Conservation (phyloP, 2,329 filamentous ascomycete genomes). For the Verticillium nubilum region DNA sequence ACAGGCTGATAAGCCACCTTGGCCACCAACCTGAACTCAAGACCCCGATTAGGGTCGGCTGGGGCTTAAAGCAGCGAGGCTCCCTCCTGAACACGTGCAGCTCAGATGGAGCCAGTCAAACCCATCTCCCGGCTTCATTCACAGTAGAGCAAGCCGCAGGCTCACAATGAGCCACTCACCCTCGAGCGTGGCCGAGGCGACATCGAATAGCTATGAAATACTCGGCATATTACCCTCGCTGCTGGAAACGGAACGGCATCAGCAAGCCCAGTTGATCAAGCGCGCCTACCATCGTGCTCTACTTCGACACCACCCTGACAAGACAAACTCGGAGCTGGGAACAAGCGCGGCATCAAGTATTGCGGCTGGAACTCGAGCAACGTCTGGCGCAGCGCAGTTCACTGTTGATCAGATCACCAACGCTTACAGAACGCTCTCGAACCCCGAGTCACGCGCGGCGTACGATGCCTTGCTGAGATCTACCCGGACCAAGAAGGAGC, state of each 20-base stretch:
- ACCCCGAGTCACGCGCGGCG: conserved; percentile 37
- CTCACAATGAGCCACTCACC: not conserved
- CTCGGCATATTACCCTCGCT: conserved; percentile 48
- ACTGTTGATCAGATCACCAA: conserved; percentile 60
- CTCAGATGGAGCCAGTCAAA: too few relatives aligned
- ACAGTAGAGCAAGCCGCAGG: not conserved
- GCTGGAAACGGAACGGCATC: conserved; percentile 32
- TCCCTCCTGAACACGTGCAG: too few relatives aligned
- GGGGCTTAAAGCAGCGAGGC: too few relatives aligned
- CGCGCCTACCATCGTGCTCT: conserved; percentile 60
- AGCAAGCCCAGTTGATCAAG: conserved; percentile 46
- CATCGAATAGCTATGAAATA: conserved; percentile 54
- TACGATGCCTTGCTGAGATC: conserved; percentile 39
- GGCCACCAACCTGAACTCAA: too few relatives aligned
- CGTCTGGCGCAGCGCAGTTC: conserved; percentile 20
- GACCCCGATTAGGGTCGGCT: too few relatives aligned
- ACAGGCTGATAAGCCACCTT: too few relatives aligned
- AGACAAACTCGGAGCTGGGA: conserved; percentile 22
- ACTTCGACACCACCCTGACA: conserved; percentile 62
- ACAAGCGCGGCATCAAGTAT: not conserved
- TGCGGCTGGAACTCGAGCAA: not conserved
- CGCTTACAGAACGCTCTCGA: conserved; percentile 53
- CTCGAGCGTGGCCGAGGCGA: not conserved
- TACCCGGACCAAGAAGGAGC: conserved; percentile 5
- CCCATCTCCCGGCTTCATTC: not conserved